These are phyloP conservation scores for Platismatia glauca DNA, from an alignment of 495 filamentous ascomycete species.

Conservation along the genomic window DNA sequence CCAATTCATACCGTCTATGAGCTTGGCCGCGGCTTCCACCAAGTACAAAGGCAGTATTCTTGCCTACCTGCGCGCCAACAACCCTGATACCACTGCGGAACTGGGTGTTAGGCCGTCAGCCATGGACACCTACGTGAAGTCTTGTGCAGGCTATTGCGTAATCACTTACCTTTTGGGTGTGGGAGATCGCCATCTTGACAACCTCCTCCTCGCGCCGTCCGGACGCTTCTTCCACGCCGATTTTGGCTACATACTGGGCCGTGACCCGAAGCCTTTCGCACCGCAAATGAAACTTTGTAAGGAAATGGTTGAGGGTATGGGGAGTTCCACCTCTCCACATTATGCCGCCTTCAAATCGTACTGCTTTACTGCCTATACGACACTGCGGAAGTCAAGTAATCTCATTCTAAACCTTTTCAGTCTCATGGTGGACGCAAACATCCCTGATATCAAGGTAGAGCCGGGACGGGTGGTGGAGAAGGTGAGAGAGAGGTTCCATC, in stretches of 20 bases:
- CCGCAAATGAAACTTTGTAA: conserved; percentile 94
- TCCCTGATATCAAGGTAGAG: conserved; percentile 87
- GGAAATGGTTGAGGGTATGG: conserved; percentile 99
- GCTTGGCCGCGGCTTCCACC: conserved; percentile 65
- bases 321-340: conserved; percentile 65
- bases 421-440: conserved; percentile 94
- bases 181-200: conserved; percentile 92
- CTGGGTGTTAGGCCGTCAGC: conserved; percentile 84
- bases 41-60: conserved; percentile 77
- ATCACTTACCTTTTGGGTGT: conserved; percentile 99
- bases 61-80: conserved; percentile 80
- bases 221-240: conserved; percentile 98
- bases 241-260: conserved; percentile 95
- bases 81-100: conserved; percentile 74
- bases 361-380: conserved; percentile 90
- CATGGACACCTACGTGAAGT: conserved; percentile 93
- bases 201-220: conserved; percentile 81
- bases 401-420: conserved; percentile 94
- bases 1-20: conserved; percentile 83
- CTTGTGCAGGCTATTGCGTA: conserved; percentile 95
- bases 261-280: conserved; percentile 95
- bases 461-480: conserved; percentile 89
- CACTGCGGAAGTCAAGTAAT: conserved; percentile 78
- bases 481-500: conserved; percentile 85
- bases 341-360: conserved; percentile 87